These are phyloP conservation scores for Cladosporium sp. DNA, from an alignment of 2,329 filamentous ascomycete genomes.

Conservation along the genomic window DNA sequence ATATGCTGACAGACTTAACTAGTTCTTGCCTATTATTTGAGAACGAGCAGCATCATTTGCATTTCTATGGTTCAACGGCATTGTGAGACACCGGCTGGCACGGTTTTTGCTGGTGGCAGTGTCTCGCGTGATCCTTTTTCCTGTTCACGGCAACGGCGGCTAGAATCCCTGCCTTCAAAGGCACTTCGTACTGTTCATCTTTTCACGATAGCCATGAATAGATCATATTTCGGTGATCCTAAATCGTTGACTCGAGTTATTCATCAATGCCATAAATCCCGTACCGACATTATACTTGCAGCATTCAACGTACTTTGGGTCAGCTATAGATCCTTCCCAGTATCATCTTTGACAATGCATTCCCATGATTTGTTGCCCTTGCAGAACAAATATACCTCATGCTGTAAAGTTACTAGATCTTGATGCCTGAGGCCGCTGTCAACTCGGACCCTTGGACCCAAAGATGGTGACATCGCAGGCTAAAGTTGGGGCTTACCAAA, in stretches of 20 bases:
- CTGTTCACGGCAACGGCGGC: neutral
- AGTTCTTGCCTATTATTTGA: constrained; percentile 18
- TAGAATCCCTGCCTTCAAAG: neutral
- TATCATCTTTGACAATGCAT: too few relatives aligned
- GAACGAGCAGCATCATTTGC: neutral
- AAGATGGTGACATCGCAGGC: constrained; percentile 2
- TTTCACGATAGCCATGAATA: neutral
- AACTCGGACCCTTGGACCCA: neutral
- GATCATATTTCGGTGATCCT: neutral
- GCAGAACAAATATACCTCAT: too few relatives aligned
- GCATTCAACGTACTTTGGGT: neutral
- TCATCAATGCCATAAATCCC: neutral
- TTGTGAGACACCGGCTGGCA: neutral
- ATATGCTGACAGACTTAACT: neutral
- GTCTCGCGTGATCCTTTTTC: neutral
- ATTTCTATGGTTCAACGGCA: neutral
- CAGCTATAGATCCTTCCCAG: too few relatives aligned
- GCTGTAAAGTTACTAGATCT: neutral
- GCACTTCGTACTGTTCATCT: neutral
- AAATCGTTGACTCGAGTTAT: neutral
- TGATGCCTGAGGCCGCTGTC: neutral
- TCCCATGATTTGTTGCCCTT: too few relatives aligned
- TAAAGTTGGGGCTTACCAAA: neutral
- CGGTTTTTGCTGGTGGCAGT: neutral
- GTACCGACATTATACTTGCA: neutral